Base-by-base conservation (phyloP, 257 asterid species). In the Parsonsia alboflavescens region DNA sequence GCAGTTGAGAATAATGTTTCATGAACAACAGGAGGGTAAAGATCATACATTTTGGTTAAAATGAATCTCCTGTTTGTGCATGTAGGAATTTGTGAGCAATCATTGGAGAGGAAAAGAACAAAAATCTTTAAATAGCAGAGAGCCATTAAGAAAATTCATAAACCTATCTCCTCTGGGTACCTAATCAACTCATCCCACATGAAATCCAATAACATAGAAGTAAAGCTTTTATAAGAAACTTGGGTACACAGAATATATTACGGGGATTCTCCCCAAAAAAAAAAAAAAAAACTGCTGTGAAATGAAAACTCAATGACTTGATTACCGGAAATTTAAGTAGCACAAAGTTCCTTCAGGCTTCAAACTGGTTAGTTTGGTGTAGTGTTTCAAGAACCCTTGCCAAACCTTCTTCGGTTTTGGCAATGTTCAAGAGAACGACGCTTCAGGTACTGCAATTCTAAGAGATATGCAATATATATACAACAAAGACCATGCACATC, bases 241-340 rank as follows among this genome's bases (percentile, higher is more conserved):
- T 39, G 49, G 70, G 50, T 7, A 17, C 11, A 65, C 30, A 7
- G 46, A 2, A 36, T 12, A 28, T n/a, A 61, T 33, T 16, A 5
- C 15, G 30, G 68, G 68, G 45, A n/a, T n/a, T n/a, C n/a, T n/a
- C n/a, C n/a, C n/a, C n/a, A n/a, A n/a, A n/a, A n/a, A n/a, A 30
- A 44, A 17, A 15, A 1, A 7, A 10, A 2, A 22, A 65, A 65
- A 39, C 61, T 39, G 15, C 70, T 65, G 30, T 17, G 70, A 45
- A 65, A 17, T 65, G 12, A 70, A 70, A 10, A 41, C 21, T 17
- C 44, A 16, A 6, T 33, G 1, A 28, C 48, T 22, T 41, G 41
- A 36, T 2, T 17, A 75, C 78, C 73, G 66, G 48, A 36, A 67
- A 61, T 52, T 44, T 41, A 24, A 26, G 73, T 10, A 24, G 63